phyloP scores from a whole-genome alignment of 257 asterid genomes.

The Solanum piurae region DNA sequence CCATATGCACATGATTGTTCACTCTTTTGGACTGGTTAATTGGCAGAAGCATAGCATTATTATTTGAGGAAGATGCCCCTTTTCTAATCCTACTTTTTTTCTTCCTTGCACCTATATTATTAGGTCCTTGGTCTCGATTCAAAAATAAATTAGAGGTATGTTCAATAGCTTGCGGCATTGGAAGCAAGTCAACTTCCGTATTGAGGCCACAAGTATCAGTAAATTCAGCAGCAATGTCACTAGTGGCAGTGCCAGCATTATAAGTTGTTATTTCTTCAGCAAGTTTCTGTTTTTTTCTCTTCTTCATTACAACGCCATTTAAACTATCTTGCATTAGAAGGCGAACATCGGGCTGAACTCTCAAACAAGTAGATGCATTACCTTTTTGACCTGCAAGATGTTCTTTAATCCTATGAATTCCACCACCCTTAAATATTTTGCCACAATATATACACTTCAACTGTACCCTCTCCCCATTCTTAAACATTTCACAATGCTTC shows the following conservation, averaged over 20 bases:
- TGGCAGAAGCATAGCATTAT: constrained; percentile 15
- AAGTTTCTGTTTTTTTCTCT: constrained; percentile 68
- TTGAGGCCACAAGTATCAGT: constrained; percentile 36
- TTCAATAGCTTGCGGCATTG: constrained; percentile 52
- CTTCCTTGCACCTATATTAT: constrained; percentile 38
- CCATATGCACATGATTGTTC: constrained; percentile 62
- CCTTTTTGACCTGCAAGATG: constrained; percentile 97
- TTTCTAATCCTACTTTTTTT: constrained; percentile 74
- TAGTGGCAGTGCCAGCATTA: constrained; percentile 24
- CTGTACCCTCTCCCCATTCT: constrained; percentile 71
- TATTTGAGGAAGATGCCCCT: constrained; percentile 21
- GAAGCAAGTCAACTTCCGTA: constrained; percentile 48
- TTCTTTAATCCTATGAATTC: constrained; percentile 94
- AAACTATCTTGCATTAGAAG: constrained; percentile 79
- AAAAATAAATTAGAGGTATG: constrained; percentile 30
- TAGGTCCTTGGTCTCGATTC: constrained; percentile 41
- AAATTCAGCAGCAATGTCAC: constrained; percentile 22
- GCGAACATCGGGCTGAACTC: constrained; percentile 77
- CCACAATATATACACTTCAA: constrained; percentile 89
- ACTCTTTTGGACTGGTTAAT: constrained; percentile 30
- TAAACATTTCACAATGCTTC: constrained; percentile 92
- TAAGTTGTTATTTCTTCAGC: constrained; percentile 42
- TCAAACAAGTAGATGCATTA: constrained; percentile 84
- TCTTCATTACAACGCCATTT: constrained; percentile 61
- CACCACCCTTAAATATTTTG: constrained; percentile 88